A percentile compares a stretch with the other conserved stretches of the same genome.
These are phyloP conservation scores for Chaetoscypha palmicola DNA, from an alignment of 2,329 filamentous ascomycete genomes.

Conservation along the genomic window DNA sequence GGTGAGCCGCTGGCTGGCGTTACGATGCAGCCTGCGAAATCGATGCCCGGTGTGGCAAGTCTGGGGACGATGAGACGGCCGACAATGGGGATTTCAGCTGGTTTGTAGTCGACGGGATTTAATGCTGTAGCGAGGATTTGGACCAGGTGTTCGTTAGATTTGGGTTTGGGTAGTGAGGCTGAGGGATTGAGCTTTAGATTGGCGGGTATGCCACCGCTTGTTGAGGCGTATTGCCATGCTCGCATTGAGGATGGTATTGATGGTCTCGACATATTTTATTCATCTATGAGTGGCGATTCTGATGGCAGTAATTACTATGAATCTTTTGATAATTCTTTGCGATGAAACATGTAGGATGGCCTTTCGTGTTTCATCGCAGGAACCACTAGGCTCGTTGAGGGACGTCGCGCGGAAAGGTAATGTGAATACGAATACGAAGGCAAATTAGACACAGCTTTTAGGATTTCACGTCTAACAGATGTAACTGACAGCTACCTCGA, in stretches of 20 bases:
- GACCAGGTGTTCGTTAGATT: slow-evolving; percentile 12
- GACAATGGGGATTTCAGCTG: slow-evolving; percentile 44
- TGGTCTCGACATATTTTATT: too few species aligned
- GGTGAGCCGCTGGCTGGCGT: slow-evolving; percentile 18
- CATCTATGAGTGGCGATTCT: too few species aligned
- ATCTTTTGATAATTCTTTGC: too few species aligned
- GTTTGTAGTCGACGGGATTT: slow-evolving; percentile 60
- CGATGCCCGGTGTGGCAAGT: slow-evolving; percentile 40
- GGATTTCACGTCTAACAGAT: too few species aligned
- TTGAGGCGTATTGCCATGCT: slow-evolving; percentile 12
- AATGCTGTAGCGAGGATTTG: slow-evolving; percentile 45
- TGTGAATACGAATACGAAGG: too few species aligned
- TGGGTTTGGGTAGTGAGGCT: slow-evolving; percentile 3
- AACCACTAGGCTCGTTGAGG: too few species aligned
- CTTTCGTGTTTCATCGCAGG: too few species aligned
- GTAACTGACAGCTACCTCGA: too few species aligned
- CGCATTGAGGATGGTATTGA: not conserved
- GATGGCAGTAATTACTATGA: too few species aligned
- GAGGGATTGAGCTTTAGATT: slow-evolving; percentile 11
- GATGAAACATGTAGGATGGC: too few species aligned
- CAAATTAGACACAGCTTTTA: too few species aligned
- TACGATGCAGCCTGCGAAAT: slow-evolving; percentile 33
- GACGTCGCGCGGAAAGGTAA: too few species aligned
- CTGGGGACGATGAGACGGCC: slow-evolving; percentile 33
- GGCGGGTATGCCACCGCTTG: slow-evolving; percentile 7